Evolutionary conservation across 768 basidiomycete genomes (phyloP).

Genomic region (Trametes gibbosa): DNA sequence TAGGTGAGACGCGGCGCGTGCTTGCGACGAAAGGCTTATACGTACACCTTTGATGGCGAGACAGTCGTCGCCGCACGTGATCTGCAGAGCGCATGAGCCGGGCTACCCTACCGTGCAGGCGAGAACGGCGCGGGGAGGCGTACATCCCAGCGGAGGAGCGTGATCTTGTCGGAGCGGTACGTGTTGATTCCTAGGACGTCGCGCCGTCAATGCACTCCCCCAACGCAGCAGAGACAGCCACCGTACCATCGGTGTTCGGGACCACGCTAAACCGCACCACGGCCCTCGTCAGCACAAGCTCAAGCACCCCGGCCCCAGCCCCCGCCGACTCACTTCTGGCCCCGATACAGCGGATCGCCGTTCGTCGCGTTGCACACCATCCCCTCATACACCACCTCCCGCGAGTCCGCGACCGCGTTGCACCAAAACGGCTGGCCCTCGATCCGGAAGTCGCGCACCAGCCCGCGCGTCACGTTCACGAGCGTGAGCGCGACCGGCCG

Average conservation of each 20-base stretch:
- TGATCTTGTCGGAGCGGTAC: conserved; percentile 47
- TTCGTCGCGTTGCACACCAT: conserved; percentile 62
- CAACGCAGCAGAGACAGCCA: not conserved
- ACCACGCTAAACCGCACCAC: conserved; percentile 38
- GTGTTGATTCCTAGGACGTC: conserved; percentile 48
- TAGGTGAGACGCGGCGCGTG: not conserved
- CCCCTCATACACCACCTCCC: conserved; percentile 50
- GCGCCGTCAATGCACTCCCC: not conserved
- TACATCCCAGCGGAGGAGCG: conserved; percentile 54
- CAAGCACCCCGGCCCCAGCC: too few relatives aligned
- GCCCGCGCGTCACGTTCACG: conserved; percentile 41
- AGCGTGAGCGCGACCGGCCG: conserved; percentile 56
- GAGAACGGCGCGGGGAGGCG: not conserved
- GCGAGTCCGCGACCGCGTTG: conserved; percentile 51
- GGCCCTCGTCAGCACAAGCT: not conserved
- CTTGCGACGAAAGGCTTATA: not conserved
- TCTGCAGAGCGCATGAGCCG: conserved; percentile 21
- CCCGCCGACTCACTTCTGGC: conserved; percentile 51
- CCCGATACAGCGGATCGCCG: conserved; percentile 45
- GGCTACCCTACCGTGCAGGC: too few relatives aligned
- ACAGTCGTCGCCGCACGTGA: conserved; percentile 62
- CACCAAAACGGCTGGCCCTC: conserved; percentile 61
- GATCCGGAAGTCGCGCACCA: conserved; percentile 49
- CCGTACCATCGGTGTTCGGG: conserved; percentile 56
- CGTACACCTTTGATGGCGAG: conserved; percentile 60